A percentile compares a stretch with the other conserved stretches of the same genome.
phyloP scores from a whole-genome alignment of 176 grass and related monocot genomes.

The Carex littledalei region DNA sequence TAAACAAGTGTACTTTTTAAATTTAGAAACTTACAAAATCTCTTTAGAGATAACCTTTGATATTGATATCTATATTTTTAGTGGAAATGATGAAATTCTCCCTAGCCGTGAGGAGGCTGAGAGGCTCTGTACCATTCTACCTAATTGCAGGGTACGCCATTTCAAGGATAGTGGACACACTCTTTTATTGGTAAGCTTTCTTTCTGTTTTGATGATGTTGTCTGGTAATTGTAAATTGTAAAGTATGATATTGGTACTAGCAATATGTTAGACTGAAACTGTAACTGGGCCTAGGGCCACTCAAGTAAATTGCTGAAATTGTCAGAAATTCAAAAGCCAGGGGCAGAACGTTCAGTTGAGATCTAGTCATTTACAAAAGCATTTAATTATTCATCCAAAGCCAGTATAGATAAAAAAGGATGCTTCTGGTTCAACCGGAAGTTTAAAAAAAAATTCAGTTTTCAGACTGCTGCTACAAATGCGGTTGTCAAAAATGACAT shows the following conservation, averaged over 20 bases:
- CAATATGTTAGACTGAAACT: not conserved
- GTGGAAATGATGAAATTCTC: slow-evolving; percentile 82
- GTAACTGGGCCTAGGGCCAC: not conserved
- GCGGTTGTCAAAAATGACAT: not conserved
- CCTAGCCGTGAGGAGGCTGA: slow-evolving; percentile 74
- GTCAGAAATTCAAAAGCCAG: not conserved
- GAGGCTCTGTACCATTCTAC: slow-evolving; percentile 35
- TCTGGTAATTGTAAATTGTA: not conserved
- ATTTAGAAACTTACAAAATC: not conserved
- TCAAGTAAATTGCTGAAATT: not conserved
- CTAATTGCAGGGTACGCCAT: slow-evolving; percentile 61
- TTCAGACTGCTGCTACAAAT: not conserved
- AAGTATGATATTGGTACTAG: not conserved
- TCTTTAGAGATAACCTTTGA: slow-evolving; percentile 25
- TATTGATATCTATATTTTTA: slow-evolving; percentile 36
- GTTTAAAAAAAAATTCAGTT: not conserved
- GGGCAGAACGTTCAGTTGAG: not conserved
- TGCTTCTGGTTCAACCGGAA: not conserved
- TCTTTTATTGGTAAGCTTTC: slow-evolving; percentile 56
- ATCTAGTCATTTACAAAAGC: not conserved
- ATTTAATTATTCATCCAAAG: not conserved
- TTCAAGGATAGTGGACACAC: slow-evolving; percentile 72
- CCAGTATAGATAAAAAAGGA: not conserved
- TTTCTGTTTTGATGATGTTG: not conserved
- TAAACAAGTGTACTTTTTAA: not conserved